Evolutionary conservation across 805 yeast species (phyloP), one percentile per base, ranked within the genome.

Genomic region (Barnettozyma sp.): DNA sequence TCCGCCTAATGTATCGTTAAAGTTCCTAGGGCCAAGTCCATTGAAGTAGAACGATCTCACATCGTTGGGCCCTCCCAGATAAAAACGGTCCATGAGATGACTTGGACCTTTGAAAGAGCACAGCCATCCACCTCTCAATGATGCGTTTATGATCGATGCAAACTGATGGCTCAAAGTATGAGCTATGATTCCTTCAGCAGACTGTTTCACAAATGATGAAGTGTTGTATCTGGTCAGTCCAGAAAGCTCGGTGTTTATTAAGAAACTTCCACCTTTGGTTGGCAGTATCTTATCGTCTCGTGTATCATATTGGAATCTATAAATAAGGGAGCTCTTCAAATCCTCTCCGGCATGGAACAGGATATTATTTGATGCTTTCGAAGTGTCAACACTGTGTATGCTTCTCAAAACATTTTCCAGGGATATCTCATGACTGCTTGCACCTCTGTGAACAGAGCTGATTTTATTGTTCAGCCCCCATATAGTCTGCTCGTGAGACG

Each of bases 41-140:
- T 79, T 79, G 35, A 70, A 62, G 22, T 72, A 66, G 51, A 82
- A 84, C 1, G 88, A 86, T 39, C 82, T 66, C 20, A 86, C 74
- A 36, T 79, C 81, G 36, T 76, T 70, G 11, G 78, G 72, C 0
- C 95, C 96, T 13, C 96, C 94, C 30, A 83, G 65, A 50, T 78
- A 84, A 55, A 88, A 90, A 44, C 83, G 71, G 56, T 90, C 98
- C 52, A 79, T 70, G 21, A 79, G 52, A 49, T 82, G 88, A 2
- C 68, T 42, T 37, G 42, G 50, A 40, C 35, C 46, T 12, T 41
- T 48, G 18, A 69, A 52, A 36, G 72, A 63, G 39, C 63, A 59
- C 20, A 84, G 62, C 37, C 66, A 64, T 5, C 95, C 95, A 26
- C 71, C 61, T 30, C 69, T 70, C 5, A 67, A 49, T 2, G 73